Evolutionary conservation across 2,329 filamentous ascomycete species (phyloP), one percentile per base, ranked within the genome.

Genomic region (Penicillium sp.): DNA sequence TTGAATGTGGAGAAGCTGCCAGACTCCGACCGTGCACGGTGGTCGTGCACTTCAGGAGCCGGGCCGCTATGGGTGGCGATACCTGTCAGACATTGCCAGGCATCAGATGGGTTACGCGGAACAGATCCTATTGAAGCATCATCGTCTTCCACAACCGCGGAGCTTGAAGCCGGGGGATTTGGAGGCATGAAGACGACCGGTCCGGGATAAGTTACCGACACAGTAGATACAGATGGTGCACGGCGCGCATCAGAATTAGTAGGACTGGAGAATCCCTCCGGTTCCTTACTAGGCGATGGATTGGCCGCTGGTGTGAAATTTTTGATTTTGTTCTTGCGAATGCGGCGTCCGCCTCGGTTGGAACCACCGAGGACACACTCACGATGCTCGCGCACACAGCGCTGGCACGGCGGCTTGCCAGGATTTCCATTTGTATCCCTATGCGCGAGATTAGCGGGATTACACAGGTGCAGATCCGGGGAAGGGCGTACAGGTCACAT

Each of bases 291-390:
- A 6, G 62, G 52, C 3, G 66, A 53, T 7, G 57, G 31, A 42
- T 59, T 64, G 18, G 54, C 53, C 28, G 62, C 57, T 1, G 68
- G 65, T 2, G 67, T 69, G 39, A 70, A 65, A 34, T 67, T 65
- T 46, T 71, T 68, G 43, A 70, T 69, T 57, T 71, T 76, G 63
- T 80, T 81, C 62, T 81, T 82, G 48, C 81, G 78, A 52, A 84
- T 77, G 43, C 82, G 76, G 50, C 81, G 76, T 13, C 82, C 82
- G 42, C 82, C 82, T 49, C 82, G 78, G 62, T 84, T 84, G 44
- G 80, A 83, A 42, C 79, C 79, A 7, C 81, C 82, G 18, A 85
- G 75, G 10, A 85, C 76, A 64, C 82, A 85, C 54, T 84, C 81
- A 47, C 81, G 79, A 51, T 76, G 74, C 57, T 84, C 81, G 59